A percentile compares a stretch with the other conserved stretches of the same genome.
Conservation (phyloP, 345 rosid genomes). For the Sonneratia caseolaris region DNA sequence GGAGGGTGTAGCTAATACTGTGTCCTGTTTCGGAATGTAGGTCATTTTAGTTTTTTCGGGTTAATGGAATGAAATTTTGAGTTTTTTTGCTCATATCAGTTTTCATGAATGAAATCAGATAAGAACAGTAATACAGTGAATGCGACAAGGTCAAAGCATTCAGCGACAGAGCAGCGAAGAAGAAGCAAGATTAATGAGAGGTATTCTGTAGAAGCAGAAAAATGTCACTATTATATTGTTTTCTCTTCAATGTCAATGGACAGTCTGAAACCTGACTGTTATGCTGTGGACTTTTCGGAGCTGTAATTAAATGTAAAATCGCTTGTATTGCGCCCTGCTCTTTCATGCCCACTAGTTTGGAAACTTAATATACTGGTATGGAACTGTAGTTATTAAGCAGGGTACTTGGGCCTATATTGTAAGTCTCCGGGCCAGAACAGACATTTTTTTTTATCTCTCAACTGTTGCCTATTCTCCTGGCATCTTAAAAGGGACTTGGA, state of each 20-base stretch:
- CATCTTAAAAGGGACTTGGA: background rate
- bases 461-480: background rate
- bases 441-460: background rate
- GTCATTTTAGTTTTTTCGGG: background rate
- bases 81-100: background rate
- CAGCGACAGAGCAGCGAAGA: constrained; percentile 89
- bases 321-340: background rate
- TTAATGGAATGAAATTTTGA: background rate
- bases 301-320: background rate
- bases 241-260: background rate
- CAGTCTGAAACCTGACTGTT: background rate
- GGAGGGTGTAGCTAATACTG: background rate
- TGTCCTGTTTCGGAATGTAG: background rate
- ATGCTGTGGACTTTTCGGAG: background rate
- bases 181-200: constrained; percentile 98
- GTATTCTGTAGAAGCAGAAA: constrained; percentile 17
- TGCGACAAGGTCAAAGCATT: constrained; percentile 82
- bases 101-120: constrained; percentile 34
- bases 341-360: background rate
- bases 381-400: background rate
- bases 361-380: background rate
- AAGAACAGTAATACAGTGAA: constrained; percentile 61
- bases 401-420: background rate
- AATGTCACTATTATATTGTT: background rate
- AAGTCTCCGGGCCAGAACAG: background rate